Conservation (phyloP, 2,329 filamentous ascomycete genomes). For the Talaromyces pinophilus region DNA sequence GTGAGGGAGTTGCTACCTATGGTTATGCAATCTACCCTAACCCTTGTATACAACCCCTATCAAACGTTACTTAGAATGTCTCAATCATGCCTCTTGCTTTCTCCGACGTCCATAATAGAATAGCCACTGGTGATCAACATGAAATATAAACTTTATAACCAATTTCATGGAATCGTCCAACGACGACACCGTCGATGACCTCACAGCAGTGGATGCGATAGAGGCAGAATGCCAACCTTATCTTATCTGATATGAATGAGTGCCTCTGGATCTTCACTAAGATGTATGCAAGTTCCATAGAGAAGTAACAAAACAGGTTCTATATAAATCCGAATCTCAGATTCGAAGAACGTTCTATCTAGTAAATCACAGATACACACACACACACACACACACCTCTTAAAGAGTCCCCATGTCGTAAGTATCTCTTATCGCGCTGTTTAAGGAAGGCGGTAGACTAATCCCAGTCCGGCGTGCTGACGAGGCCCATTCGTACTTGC, state of each 20-base stretch:
- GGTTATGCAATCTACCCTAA: background rate
- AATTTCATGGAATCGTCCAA: background rate
- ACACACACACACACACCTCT: background rate
- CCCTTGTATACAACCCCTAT: background rate
- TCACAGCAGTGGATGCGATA: background rate
- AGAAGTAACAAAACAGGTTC: background rate
- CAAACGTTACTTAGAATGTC: background rate
- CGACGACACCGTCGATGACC: background rate
- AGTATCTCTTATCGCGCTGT: background rate
- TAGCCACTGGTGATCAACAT: background rate
- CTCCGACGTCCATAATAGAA: background rate
- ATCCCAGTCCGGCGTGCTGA: conserved; percentile 13
- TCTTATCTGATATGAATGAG: background rate
- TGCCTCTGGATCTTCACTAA: background rate
- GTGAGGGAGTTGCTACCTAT: background rate
- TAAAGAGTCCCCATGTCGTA: background rate
- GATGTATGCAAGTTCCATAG: background rate
- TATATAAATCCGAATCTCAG: no score
- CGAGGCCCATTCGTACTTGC: background rate
- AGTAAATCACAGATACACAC: background rate
- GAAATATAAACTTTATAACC: background rate
- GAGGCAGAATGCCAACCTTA: background rate
- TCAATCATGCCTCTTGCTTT: background rate
- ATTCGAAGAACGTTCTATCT: no score
- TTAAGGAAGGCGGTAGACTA: conserved; percentile 11